Evolutionary conservation across 208 protist genomes (phyloP), one percentile per base, ranked within the genome.

Genomic region (Novymonas esmeraldas): DNA sequence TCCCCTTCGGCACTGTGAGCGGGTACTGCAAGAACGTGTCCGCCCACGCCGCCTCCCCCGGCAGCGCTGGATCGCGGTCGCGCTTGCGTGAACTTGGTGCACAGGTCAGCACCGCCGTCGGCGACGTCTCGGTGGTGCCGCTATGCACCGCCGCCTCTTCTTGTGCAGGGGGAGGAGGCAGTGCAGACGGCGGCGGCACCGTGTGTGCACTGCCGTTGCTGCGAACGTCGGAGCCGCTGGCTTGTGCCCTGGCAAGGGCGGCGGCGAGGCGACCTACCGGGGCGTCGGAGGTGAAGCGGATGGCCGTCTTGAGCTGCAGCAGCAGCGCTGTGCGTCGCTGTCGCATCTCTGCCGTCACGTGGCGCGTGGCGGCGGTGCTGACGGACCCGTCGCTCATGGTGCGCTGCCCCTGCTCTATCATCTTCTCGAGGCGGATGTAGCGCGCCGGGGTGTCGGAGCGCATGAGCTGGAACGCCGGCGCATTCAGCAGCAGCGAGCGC

Each of bases 401-500:
- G 38, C 48, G 70, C 39, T 76, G 70, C 54, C 70, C 70, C 5
- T 76, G 41, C 50, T 87, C 74, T 13, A 94, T 67, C 56, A 88
- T 60, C 45, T 79, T 65, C 61, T 92, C 78, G 31, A 96, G 70
- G 6, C 86, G 78, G 18, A 85, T 83, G 66, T 84, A 84, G 20
- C 86, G 87, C 2, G 82, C 81, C 0, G 79, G 79, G 4, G 82
- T 73, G 10, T 69, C 67, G 3, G 22, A 34, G 29, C 73, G 75
- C 81, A 96, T 86, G 36, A 79, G 51, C 26, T 58, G 57, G 78
- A 96, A 92, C 14, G 87, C 68, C 0, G 90, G 90, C 16, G 87
- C 81, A 67, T 94, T 87, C 10, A 70, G 54, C 16, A 96, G 78
- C n/a, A 96, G 73, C n/a, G 86, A 81, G 24, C 79, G 74, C 16